These are phyloP conservation scores for Cynara cardunculus DNA, from an alignment of 129 eudicot genomes.

Conservation along the genomic window DNA sequence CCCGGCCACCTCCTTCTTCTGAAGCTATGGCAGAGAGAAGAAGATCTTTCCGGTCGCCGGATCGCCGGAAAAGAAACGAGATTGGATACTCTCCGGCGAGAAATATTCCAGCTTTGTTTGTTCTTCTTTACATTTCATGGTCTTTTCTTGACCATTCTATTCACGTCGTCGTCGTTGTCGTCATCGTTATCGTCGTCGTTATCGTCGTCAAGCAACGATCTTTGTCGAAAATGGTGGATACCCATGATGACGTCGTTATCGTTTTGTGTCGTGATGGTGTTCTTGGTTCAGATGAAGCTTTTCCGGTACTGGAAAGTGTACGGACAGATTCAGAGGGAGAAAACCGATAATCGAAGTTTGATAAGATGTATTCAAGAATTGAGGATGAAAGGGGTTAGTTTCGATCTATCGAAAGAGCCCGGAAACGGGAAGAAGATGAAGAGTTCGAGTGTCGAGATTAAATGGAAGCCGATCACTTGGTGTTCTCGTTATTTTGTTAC, in stretches of 20 bases:
- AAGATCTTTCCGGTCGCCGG: slow-evolving; percentile 54
- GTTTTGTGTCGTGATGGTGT: slow-evolving; percentile 47
- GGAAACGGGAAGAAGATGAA: slow-evolving; percentile 55
- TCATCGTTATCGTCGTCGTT: not conserved
- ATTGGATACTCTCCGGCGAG: slow-evolving; percentile 42
- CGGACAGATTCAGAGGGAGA: slow-evolving; percentile 48
- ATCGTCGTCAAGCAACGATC: not conserved
- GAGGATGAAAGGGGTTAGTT: slow-evolving; percentile 83
- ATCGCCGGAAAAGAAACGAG: slow-evolving; percentile 53
- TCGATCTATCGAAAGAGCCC: slow-evolving; percentile 70
- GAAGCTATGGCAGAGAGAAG: slow-evolving; percentile 87
- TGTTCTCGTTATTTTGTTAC: slow-evolving; percentile 46
- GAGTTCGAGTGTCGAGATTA: slow-evolving; percentile 91
- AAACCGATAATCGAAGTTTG: slow-evolving; percentile 54
- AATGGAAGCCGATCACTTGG: slow-evolving; percentile 78
- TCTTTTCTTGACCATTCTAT: slow-evolving; percentile 56
- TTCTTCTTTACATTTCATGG: slow-evolving; percentile 74
- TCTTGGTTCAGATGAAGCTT: slow-evolving; percentile 63
- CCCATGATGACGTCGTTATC: slow-evolving; percentile 47
- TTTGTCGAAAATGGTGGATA: slow-evolving; percentile 69
- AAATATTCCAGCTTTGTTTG: slow-evolving; percentile 69
- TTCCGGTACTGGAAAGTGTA: slow-evolving; percentile 68
- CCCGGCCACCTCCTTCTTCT: slow-evolving; percentile 87
- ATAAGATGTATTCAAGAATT: slow-evolving; percentile 62
- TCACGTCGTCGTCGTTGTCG: slow-evolving; percentile 31